phyloP scores from a whole-genome alignment of 495 filamentous ascomycete genomes.

The Penicillium canescens region DNA sequence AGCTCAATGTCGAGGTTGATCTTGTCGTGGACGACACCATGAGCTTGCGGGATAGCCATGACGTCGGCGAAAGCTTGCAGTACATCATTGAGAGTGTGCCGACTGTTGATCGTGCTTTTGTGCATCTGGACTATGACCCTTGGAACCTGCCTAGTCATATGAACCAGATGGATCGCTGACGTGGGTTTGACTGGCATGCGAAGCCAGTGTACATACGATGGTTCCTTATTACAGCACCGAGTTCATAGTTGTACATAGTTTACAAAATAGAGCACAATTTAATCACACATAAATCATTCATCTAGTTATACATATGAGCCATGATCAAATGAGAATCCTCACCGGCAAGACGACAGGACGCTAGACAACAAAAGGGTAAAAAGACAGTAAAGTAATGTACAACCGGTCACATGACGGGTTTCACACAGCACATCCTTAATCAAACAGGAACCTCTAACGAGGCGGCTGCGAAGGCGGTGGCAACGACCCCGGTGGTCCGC shows the following conservation, averaged over 20 bases:
- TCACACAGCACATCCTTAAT: not conserved
- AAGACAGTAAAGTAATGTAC: slow-evolving; percentile 10
- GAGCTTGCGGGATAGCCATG: slow-evolving; percentile 81
- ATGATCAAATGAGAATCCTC: slow-evolving; percentile 7
- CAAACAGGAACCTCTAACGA: slow-evolving; percentile 19
- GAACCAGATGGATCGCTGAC: slow-evolving; percentile 54
- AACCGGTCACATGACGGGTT: not conserved
- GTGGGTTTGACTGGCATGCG: not conserved
- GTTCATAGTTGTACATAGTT: not conserved
- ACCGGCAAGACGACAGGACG: slow-evolving; percentile 3
- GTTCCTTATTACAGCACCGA: not conserved
- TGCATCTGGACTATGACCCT: slow-evolving; percentile 79
- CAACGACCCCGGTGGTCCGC: slow-evolving; percentile 28
- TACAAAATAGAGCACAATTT: not conserved
- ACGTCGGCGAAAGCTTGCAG: slow-evolving; percentile 84
- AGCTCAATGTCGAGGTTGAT: slow-evolving; percentile 83
- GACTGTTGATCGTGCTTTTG: slow-evolving; percentile 67
- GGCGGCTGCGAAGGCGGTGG: slow-evolving; percentile 33
- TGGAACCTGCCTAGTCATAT: slow-evolving; percentile 87
- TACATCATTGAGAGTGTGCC: slow-evolving; percentile 90
- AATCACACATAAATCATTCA: slow-evolving; percentile 24
- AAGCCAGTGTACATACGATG: not conserved
- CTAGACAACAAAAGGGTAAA: not conserved
- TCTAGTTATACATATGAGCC: slow-evolving; percentile 23
- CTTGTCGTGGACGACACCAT: slow-evolving; percentile 80